A percentile compares a stretch with the other conserved stretches of the same genome.
phyloP scores from a whole-genome alignment of 345 rosid genomes.

The Brassica nigra region DNA sequence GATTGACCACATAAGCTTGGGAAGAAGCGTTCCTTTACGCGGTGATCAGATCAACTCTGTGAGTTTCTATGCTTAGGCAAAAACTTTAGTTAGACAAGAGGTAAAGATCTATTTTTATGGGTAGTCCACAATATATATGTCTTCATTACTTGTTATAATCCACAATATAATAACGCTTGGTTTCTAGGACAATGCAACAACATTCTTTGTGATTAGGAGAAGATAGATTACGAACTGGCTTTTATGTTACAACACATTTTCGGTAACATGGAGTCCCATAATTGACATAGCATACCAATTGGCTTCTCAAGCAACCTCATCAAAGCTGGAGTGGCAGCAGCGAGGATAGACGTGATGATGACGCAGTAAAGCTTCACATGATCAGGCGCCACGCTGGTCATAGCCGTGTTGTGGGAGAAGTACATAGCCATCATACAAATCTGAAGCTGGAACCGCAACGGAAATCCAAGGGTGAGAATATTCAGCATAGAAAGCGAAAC shows the following conservation, averaged over 20 bases:
- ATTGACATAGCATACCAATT: constrained; percentile 6
- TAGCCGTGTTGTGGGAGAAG: constrained; percentile 44
- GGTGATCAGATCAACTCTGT: too few relatives aligned
- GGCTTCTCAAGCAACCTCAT: constrained; percentile 33
- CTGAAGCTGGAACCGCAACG: constrained; percentile 55
- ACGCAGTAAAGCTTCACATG: constrained; percentile 29
- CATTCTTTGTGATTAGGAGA: neutral
- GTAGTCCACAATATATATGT: too few relatives aligned
- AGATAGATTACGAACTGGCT: neutral
- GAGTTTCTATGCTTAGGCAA: too few relatives aligned
- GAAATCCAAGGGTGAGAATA: constrained; percentile 56
- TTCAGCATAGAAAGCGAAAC: constrained; percentile 51
- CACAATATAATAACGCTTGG: too few relatives aligned
- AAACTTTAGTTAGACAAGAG: too few relatives aligned
- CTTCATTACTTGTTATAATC: too few relatives aligned
- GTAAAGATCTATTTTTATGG: too few relatives aligned
- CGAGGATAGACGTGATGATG: constrained; percentile 34
- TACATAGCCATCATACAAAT: constrained; percentile 46
- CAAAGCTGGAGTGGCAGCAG: constrained; percentile 23
- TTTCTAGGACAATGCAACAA: too few relatives aligned
- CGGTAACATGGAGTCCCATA: neutral
- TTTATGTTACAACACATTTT: constrained; percentile 29
- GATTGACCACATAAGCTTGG: too few relatives aligned
- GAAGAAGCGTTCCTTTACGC: too few relatives aligned
- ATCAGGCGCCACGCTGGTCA: constrained; percentile 42